Evolutionary conservation across 2,329 filamentous ascomycete species (phyloP), one percentile per base, ranked within the genome.

Genomic region (Remersonia thermophila): DNA sequence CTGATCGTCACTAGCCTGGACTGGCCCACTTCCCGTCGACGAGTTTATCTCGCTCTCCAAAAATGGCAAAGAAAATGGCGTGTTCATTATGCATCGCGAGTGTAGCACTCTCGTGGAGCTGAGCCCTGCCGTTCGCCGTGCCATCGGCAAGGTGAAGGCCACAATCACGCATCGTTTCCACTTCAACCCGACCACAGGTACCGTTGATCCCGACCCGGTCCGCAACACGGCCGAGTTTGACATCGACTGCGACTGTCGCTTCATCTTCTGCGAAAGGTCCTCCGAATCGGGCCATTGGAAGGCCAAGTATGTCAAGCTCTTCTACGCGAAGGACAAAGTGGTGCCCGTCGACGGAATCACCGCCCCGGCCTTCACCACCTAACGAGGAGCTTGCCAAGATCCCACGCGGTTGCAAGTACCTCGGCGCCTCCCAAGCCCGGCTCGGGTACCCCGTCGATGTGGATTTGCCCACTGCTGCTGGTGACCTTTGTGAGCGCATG

Each of bases 71-170:
- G 55, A 61, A 16, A 55, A 56, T 8, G 67, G 68, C 13, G 67
- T 62, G 34, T 71, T 70, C 54, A 73, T 73, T 53, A 68, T 70
- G 66, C 69, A 73, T 50, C 67, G 68, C 39, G 64, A 67, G 46
- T 66, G 62, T 50, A 65, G 65, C 28, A 67, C 63, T 0, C 48
- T 61, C 8, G 61, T 65, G 29, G 64, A 68, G 43, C 54, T 67
- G 27, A 59, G 56, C 47, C 51, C 50, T 7, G 39, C 46, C 11
- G 55, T 45, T n/a, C 44, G 45, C 34, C 62, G 65, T 17, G 66
- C 64, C 35, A 53, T 69, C 16, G 64, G 64, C 44, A 68, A 68
- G 56, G 68, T 68, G 65, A 69, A 69, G 56, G 63, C 65, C 7
- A 69, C 66, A 36, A 69, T 68, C 52, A 69, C 65, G 3, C 66